A percentile compares a stretch with the other conserved stretches of the same genome.
These are phyloP conservation scores for Taphrina deformans DNA, from an alignment of 1,139 yeast species.

Conservation along the genomic window DNA sequence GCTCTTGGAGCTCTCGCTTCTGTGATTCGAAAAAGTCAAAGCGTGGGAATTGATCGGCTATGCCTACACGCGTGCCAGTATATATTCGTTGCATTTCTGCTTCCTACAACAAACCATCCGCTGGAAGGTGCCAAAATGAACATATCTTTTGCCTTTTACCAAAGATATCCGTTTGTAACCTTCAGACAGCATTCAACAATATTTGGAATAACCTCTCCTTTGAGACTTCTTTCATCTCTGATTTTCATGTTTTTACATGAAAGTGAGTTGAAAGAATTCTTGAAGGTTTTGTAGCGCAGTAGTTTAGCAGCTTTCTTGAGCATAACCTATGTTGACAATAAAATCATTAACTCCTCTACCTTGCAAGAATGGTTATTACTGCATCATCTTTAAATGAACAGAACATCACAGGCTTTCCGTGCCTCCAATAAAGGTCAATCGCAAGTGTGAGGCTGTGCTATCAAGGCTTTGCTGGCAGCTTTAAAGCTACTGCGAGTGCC, in stretches of 20 bases:
- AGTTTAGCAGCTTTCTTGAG: too few relatives aligned
- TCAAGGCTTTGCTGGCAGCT: neutral
- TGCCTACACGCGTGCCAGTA: neutral
- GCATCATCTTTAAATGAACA: too few relatives aligned
- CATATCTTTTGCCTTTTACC: conserved; percentile 35
- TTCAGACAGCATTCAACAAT: conserved; percentile 29
- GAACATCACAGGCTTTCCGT: too few relatives aligned
- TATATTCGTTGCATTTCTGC: neutral
- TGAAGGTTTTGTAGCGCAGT: too few relatives aligned
- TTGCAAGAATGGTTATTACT: too few relatives aligned
- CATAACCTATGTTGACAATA: too few relatives aligned
- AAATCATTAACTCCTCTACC: too few relatives aligned
- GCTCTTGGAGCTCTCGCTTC: neutral
- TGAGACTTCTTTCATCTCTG: neutral
- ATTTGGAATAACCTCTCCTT: conserved; percentile 27
- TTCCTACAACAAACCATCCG: neutral
- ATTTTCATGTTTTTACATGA: neutral
- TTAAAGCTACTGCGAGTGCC: too few relatives aligned
- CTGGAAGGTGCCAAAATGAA: conserved; percentile 33
- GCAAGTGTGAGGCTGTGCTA: too few relatives aligned
- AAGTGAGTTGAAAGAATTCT: neutral
- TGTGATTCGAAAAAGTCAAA: too few relatives aligned
- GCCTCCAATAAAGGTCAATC: too few relatives aligned
- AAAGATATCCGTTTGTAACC: conserved; percentile 35
- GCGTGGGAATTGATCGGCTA: conserved; percentile 1